These are phyloP conservation scores for Senna siamea DNA, from an alignment of 306 rosid genomes.

Conservation along the genomic window DNA sequence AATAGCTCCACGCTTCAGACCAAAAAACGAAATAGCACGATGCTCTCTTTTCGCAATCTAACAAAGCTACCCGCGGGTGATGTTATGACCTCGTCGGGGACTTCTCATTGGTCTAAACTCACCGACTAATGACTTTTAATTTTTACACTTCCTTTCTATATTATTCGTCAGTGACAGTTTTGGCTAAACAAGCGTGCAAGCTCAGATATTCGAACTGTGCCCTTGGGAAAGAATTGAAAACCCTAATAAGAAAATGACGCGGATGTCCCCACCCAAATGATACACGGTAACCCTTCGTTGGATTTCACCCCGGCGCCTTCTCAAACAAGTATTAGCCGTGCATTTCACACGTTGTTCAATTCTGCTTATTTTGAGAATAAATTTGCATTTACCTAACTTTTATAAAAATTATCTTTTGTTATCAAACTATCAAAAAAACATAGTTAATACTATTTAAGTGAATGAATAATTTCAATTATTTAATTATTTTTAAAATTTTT, in stretches of 20 bases:
- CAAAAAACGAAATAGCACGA: slow-evolving; percentile 62
- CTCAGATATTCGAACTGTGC: neutral
- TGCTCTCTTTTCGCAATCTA: slow-evolving; percentile 43
- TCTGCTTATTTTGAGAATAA: too few relatives aligned
- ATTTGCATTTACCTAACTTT: too few relatives aligned
- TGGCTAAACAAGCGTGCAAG: neutral
- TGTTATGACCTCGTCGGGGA: neutral
- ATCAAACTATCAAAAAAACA: too few relatives aligned
- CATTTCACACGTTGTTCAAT: too few relatives aligned
- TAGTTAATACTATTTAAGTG: too few relatives aligned
- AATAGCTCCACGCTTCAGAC: slow-evolving; percentile 65
- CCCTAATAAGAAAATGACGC: slow-evolving; percentile 69
- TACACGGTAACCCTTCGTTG: slow-evolving; percentile 32
- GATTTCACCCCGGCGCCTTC: neutral
- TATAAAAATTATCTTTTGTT: too few relatives aligned
- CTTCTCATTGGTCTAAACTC: slow-evolving; percentile 9
- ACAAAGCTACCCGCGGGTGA: slow-evolving; percentile 57
- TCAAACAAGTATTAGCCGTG: neutral
- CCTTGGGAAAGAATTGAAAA: slow-evolving; percentile 48
- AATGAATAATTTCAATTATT: too few relatives aligned
- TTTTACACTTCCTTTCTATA: neutral
- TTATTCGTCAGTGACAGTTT: slow-evolving; percentile 40
- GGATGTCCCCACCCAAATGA: slow-evolving; percentile 51
- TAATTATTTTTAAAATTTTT: too few relatives aligned
- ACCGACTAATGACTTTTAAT: fast-evolving